Evolutionary conservation across 371 early-diverging fungal species (phyloP).

Genomic region (Actinomortierella wolfii): DNA sequence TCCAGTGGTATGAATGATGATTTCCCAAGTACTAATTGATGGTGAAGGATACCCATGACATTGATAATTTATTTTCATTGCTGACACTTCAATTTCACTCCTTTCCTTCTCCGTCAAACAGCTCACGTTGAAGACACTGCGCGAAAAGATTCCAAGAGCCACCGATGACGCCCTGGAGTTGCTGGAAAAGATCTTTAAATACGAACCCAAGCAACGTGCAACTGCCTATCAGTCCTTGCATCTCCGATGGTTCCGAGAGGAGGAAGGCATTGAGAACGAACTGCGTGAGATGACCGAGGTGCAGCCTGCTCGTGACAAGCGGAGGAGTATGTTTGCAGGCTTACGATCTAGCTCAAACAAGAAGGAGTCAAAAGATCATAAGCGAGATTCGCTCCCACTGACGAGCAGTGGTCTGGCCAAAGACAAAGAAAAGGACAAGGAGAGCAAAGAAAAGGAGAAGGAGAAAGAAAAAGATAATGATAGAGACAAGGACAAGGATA

Average conservation of each 20-base stretch:
- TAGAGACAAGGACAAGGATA: too few relatives aligned
- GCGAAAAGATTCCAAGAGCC: slow-evolving; percentile 65
- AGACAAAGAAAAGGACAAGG: too few relatives aligned
- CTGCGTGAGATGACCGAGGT: slow-evolving; percentile 23
- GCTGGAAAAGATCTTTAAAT: slow-evolving; percentile 83
- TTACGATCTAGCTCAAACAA: slow-evolving; percentile 14
- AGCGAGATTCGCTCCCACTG: slow-evolving; percentile 7
- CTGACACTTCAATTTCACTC: slow-evolving; percentile 1
- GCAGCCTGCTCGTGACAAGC: slow-evolving; percentile 32
- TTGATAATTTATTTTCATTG: too few relatives aligned
- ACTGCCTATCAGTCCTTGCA: slow-evolving; percentile 75
- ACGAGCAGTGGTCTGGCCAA: not conserved
- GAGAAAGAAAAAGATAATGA: too few relatives aligned
- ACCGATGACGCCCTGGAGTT: slow-evolving; percentile 70
- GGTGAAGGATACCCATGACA: too few relatives aligned
- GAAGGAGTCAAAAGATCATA: slow-evolving; percentile 25
- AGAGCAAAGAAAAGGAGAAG: too few relatives aligned
- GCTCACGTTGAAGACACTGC: slow-evolving; percentile 59
- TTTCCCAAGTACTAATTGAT: too few relatives aligned
- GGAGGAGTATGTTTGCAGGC: slow-evolving; percentile 36
- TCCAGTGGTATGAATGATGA: slow-evolving; percentile 3
- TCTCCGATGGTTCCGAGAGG: slow-evolving; percentile 72
- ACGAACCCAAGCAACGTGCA: slow-evolving; percentile 83
- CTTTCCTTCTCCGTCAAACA: slow-evolving; percentile 21
- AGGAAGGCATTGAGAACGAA: slow-evolving; percentile 19